These are phyloP conservation scores for Lojkania enalia DNA, from an alignment of 2,329 filamentous ascomycete species.

Conservation along the genomic window DNA sequence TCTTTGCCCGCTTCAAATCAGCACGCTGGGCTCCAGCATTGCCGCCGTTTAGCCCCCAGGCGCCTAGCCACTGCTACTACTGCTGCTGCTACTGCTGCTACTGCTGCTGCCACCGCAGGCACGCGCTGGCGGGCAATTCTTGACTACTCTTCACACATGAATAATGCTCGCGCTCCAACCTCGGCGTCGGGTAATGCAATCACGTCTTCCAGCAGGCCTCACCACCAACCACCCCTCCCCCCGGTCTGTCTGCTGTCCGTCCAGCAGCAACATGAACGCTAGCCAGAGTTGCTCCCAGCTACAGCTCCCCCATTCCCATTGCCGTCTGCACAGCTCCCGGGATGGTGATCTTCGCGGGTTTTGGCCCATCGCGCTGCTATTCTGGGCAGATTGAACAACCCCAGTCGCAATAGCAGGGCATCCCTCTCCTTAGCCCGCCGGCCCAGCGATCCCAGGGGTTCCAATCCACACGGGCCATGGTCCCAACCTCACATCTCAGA, in stretches of 20 bases:
- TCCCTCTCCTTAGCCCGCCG: constrained; percentile 26
- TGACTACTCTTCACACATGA: not conserved
- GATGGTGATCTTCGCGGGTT: not conserved
- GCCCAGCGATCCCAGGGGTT: constrained; percentile 9
- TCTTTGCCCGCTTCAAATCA: too few relatives aligned
- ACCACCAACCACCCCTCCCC: not conserved
- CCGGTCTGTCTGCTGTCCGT: not conserved
- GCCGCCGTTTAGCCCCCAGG: not conserved
- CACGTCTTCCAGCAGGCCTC: not conserved
- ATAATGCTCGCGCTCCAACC: too few relatives aligned
- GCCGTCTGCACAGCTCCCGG: not conserved
- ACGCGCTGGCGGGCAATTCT: too few relatives aligned
- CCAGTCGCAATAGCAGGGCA: constrained; percentile 20
- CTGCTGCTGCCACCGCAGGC: too few relatives aligned
- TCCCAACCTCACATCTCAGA: constrained; percentile 28
- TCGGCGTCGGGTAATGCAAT: constrained; percentile 3
- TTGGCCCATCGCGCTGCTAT: constrained; percentile 18
- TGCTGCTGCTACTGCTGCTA: too few relatives aligned
- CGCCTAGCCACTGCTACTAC: too few relatives aligned
- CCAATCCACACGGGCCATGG: constrained; percentile 18
- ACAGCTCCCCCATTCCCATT: not conserved
- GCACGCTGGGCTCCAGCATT: not conserved
- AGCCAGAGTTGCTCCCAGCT: not conserved
- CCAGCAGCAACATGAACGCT: not conserved
- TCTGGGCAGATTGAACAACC: constrained; percentile 22